Evolutionary conservation across 2,329 filamentous ascomycete species (phyloP).

Genomic region (Neonectria punicea): DNA sequence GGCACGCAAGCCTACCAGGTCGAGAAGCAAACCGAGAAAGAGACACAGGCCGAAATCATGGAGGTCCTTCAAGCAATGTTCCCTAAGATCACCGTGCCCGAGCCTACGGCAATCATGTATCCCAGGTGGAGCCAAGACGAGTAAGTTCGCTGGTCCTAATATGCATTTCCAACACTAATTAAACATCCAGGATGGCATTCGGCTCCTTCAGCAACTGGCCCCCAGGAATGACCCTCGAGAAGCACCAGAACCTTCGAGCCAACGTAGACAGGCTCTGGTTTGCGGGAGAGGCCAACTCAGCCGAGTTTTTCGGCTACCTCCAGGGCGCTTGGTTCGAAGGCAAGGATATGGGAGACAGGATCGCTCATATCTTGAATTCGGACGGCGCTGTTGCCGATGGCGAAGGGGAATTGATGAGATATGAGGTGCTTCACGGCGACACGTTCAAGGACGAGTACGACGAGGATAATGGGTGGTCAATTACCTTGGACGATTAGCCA

Average conservation of each 20-base stretch:
- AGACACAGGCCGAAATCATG: conserved; percentile 67
- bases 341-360: conserved; percentile 56
- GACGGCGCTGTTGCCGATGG: conserved; percentile 32
- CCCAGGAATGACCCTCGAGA: conserved; percentile 68
- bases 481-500: neutral
- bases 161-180: conserved; percentile 3
- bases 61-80: conserved; percentile 71
- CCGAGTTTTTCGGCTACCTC: conserved; percentile 73
- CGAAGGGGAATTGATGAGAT: conserved; percentile 40
- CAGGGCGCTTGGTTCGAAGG: conserved; percentile 72
- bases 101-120: conserved; percentile 70
- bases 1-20: conserved; percentile 65
- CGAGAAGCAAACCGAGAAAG: conserved; percentile 68
- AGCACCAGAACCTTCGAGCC: conserved; percentile 75
- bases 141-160: conserved; percentile 24
- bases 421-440: conserved; percentile 47
- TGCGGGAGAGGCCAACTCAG: conserved; percentile 71
- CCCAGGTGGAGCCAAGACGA: conserved; percentile 50
- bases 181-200: conserved; percentile 53
- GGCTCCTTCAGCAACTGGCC: conserved; percentile 78
- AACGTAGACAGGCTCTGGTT: conserved; percentile 71
- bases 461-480: conserved; percentile 21
- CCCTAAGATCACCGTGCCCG: conserved; percentile 63
- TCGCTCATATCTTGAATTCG: conserved; percentile 46
- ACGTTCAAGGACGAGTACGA: conserved; percentile 31